Conservation (phyloP, 345 rosid genomes). For the Noccaea caerulescens region DNA sequence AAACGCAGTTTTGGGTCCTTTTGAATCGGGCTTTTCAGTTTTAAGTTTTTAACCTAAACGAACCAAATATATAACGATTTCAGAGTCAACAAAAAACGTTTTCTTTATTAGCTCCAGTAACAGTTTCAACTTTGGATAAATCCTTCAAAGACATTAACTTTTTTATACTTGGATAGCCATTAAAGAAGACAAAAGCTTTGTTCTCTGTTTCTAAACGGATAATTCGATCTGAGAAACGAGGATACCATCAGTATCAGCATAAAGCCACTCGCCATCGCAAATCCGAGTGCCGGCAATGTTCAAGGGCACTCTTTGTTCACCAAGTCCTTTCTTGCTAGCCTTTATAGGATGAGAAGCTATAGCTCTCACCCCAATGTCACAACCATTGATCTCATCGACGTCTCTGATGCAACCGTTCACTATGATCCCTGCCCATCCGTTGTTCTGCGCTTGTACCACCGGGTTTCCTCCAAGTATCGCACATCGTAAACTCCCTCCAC, state of each 20-base stretch:
- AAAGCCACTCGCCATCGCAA: slow-evolving; percentile 82
- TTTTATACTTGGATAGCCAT: background rate
- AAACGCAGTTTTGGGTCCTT: slow-evolving; percentile 7
- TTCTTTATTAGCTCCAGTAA: slow-evolving; percentile 5
- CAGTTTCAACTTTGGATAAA: background rate
- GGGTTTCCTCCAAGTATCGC: slow-evolving; percentile 85
- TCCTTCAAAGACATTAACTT: background rate
- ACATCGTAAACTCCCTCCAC: slow-evolving; percentile 75
- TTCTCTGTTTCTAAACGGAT: slow-evolving; percentile 45
- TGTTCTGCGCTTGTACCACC: slow-evolving; percentile 85
- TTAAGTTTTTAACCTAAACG: background rate
- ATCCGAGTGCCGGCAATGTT: slow-evolving; percentile 70
- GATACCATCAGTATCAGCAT: slow-evolving; percentile 86
- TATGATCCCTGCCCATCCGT: slow-evolving; percentile 83
- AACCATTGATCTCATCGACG: slow-evolving; percentile 84
- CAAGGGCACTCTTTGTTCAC: slow-evolving; percentile 72
- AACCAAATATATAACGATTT: background rate
- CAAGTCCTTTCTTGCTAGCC: slow-evolving; percentile 71
- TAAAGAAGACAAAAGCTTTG: slow-evolving; percentile 19
- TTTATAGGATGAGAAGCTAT: slow-evolving; percentile 82
- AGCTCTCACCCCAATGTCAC: slow-evolving; percentile 86
- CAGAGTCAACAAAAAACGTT: background rate
- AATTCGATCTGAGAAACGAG: slow-evolving; percentile 64
- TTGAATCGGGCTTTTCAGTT: background rate
- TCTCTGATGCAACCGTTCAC: slow-evolving; percentile 81